These are phyloP conservation scores for Penicillium concentricum DNA, from an alignment of 2,329 filamentous ascomycete genomes.

Conservation along the genomic window DNA sequence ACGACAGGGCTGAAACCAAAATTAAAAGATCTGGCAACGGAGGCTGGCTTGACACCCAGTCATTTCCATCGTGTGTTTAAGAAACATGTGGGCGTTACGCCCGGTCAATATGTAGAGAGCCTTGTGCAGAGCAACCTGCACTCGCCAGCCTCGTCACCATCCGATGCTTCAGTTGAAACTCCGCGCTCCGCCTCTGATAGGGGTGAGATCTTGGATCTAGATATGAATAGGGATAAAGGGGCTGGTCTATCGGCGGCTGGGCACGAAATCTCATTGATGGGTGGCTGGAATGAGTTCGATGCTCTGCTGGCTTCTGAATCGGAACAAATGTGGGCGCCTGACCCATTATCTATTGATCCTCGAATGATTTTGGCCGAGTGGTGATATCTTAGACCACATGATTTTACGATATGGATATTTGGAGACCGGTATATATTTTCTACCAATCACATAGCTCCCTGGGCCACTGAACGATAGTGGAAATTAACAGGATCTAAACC, in stretches of 20 bases:
- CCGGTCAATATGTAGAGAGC: slow-evolving; percentile 40
- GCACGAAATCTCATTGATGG: background rate
- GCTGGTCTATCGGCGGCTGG: slow-evolving; percentile 8
- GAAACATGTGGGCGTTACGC: slow-evolving; percentile 51
- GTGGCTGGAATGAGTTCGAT: slow-evolving; percentile 41
- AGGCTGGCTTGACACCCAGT: slow-evolving; percentile 50
- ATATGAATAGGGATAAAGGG: slow-evolving; percentile 16
- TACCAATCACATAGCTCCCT: background rate
- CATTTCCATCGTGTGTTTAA: slow-evolving; percentile 59
- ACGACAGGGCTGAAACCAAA: slow-evolving; percentile 34
- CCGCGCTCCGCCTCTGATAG: background rate
- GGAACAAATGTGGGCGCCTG: slow-evolving; percentile 10
- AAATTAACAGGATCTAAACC: background rate
- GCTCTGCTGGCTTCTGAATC: slow-evolving; percentile 32
- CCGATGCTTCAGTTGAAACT: slow-evolving; percentile 11
- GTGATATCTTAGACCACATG: background rate
- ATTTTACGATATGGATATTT: background rate
- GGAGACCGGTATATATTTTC: background rate
- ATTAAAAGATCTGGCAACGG: slow-evolving; percentile 48
- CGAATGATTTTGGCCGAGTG: slow-evolving; percentile 10
- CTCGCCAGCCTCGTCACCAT: background rate
- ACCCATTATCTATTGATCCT: slow-evolving; percentile 17
- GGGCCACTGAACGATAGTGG: background rate
- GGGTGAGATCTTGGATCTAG: slow-evolving; percentile 9
- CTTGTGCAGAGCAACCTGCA: slow-evolving; percentile 6